Conservation (phyloP, 805 yeast genomes). For the Teunomyces stri region DNA sequence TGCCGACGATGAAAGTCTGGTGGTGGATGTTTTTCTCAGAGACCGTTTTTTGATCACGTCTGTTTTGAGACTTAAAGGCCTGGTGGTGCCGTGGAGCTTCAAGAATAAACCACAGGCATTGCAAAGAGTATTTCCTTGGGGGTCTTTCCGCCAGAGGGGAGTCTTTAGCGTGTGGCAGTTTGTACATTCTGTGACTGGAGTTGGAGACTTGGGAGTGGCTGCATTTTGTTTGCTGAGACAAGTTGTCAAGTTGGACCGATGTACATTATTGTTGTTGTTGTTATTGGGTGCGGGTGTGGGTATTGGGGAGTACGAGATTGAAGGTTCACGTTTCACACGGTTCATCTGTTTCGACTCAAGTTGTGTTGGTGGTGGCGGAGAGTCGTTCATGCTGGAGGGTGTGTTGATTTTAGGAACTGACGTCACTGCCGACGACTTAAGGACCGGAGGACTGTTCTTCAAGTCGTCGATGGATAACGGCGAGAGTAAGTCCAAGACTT, state of each 20-base stretch:
- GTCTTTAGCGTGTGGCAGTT: slow-evolving; percentile 61
- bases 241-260: slow-evolving; percentile 18
- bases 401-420: slow-evolving; percentile 13
- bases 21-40: slow-evolving; percentile 33
- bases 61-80: slow-evolving; percentile 57
- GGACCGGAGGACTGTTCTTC: slow-evolving; percentile 18
- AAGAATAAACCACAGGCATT: slow-evolving; percentile 64
- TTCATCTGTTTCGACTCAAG: slow-evolving; percentile 1
- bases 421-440: slow-evolving; percentile 4
- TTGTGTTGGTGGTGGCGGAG: slow-evolving; percentile 6
- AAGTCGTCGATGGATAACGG: slow-evolving; percentile 40
- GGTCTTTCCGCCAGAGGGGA: slow-evolving; percentile 62
- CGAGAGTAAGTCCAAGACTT: slow-evolving; percentile 37
- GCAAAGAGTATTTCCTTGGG: slow-evolving; percentile 57
- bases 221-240: slow-evolving; percentile 16
- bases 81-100: slow-evolving; percentile 59
- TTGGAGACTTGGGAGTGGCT: neutral
- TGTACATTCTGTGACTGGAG: slow-evolving; percentile 42
- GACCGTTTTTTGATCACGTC: slow-evolving; percentile 58
- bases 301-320: neutral
- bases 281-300: neutral
- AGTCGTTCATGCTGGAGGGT: slow-evolving; percentile 33
- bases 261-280: neutral
- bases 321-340: neutral
- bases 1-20: slow-evolving; percentile 6